A percentile compares a stretch with the other conserved stretches of the same genome.
phyloP scores from a whole-genome alignment of 2,329 filamentous ascomycete species.

The Cladobotryum protrusum region DNA sequence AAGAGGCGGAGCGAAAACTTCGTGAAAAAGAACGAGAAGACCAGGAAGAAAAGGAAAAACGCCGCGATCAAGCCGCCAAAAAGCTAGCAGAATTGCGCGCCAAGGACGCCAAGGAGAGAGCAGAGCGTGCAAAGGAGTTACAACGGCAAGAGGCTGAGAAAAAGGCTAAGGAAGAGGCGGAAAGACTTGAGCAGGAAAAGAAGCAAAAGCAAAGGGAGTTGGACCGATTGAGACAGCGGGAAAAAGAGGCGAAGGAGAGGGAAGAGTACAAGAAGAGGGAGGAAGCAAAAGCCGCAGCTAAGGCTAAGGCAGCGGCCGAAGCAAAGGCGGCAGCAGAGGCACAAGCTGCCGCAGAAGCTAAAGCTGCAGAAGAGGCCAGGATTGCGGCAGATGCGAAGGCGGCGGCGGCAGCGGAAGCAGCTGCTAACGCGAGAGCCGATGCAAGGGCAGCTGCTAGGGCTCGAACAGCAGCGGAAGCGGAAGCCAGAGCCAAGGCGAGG shows the following conservation, averaged over 20 bases:
- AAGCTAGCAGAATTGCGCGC: conserved; percentile 50
- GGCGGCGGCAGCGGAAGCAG: conserved; percentile 30
- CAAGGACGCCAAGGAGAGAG: conserved; percentile 45
- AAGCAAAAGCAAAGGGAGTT: conserved; percentile 25
- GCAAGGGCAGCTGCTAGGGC: conserved; percentile 22
- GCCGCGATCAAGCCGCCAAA: conserved; percentile 49
- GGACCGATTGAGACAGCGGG: conserved; percentile 31
- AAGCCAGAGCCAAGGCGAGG: conserved; percentile 34
- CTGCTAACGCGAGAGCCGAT: conserved; percentile 22
- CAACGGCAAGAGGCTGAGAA: conserved; percentile 32
- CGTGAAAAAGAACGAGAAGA: conserved; percentile 56
- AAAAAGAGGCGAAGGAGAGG: conserved; percentile 33
- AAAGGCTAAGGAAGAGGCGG: conserved; percentile 31
- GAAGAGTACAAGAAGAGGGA: conserved; percentile 36
- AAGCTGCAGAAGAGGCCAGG: conserved; percentile 41
- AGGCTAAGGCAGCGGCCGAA: conserved; percentile 5
- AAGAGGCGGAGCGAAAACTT: conserved; percentile 57
- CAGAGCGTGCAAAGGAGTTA: conserved; percentile 35
- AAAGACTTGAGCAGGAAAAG: conserved; percentile 23
- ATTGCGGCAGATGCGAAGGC: conserved; percentile 20
- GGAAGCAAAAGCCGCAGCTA: conserved; percentile 25
- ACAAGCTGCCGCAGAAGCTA: conserved; percentile 33
- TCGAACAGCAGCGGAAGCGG: conserved; percentile 33
- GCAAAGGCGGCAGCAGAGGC: conserved; percentile 25
- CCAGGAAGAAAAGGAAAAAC: conserved; percentile 55